Evolutionary conservation across 2,329 filamentous ascomycete genomes (phyloP), one percentile per base, ranked within the genome.

Genomic region (Botrytis cinerea): DNA sequence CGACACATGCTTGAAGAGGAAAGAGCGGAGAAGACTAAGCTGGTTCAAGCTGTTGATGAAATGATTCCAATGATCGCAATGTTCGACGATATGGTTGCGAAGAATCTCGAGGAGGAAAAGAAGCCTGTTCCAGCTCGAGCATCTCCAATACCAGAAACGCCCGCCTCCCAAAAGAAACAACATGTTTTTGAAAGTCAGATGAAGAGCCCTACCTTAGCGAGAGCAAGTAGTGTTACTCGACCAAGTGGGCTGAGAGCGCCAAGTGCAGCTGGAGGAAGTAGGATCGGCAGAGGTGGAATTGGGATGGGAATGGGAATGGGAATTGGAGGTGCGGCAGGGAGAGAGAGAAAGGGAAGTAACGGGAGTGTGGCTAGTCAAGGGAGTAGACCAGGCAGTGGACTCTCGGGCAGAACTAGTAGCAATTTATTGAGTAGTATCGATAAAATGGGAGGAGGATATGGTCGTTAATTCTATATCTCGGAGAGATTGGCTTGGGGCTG

Each of bases 381-480:
- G 1, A 74, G 57, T 38, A 75, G 79, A 71, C 79, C 79, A 2
- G 77, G 76, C 4, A 81, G 79, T 75, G 80, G 80, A 32, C 32
- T 83, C 8, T 57, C 51, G 51, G 51, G 51, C 75, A 83, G 83
- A 22, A 79, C 81, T 75, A 82, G 93, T 78, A 93, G 91, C 80
- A 90, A 92, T 73, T 92, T 96, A 79, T 91, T 97, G 91, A 92
- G 87, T 78, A 94, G 92, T 28, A 96, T 97, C 81, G 93, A 97
- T 85, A 90, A 91, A 83, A 97, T 97, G 94, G 93, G 93, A 16
- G 90, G 60, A 40, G 71, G 63, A 43, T 73, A 73, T 43, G 48
- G 71, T 9, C 40, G 51, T 18, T 69, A 69, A 43, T 18, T 54
- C 43, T 22, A 20, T 45, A 12, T 25, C 45, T 1, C 14, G 51